Conservation (phyloP, 805 yeast species). For the Starmerella gropengiesseri region DNA sequence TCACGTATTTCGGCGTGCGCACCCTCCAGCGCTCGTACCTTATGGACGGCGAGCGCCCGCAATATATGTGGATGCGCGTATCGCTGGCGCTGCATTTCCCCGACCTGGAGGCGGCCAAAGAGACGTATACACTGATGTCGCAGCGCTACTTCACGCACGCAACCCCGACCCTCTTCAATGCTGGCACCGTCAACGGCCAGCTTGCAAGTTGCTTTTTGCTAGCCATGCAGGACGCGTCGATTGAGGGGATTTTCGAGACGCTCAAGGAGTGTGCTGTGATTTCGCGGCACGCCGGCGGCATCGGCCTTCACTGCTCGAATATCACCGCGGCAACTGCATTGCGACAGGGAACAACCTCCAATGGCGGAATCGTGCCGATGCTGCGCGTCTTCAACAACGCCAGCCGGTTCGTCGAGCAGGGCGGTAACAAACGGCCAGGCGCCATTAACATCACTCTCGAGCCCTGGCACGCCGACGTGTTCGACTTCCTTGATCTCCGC, state of each 20-base stretch:
- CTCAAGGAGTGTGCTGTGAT: conserved; percentile 76
- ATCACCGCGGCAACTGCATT: conserved; percentile 56
- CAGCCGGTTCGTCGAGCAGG: conserved; percentile 92
- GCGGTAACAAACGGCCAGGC: conserved; percentile 94
- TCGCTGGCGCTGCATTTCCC: conserved; percentile 68
- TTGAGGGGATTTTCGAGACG: conserved; percentile 85
- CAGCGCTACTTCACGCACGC: conserved; percentile 77
- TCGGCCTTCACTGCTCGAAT: conserved; percentile 80
- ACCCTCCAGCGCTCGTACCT: conserved; percentile 75
- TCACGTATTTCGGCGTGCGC: conserved; percentile 78
- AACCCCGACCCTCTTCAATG: conserved; percentile 84
- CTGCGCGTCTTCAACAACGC: conserved; percentile 84
- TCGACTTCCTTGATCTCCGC: conserved; percentile 68
- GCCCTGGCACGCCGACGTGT: conserved; percentile 91
- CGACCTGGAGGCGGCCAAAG: conserved; percentile 49
- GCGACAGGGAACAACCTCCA: conserved; percentile 44
- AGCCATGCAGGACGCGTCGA: conserved; percentile 83
- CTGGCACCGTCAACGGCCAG: conserved; percentile 56
- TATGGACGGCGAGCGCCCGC: conserved; percentile 71
- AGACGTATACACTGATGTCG: conserved; percentile 79
- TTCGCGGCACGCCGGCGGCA: conserved; percentile 88
- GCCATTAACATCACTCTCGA: conserved; percentile 86
- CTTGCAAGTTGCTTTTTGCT: conserved; percentile 83
- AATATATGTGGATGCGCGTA: conserved; percentile 75
- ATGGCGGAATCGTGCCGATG: conserved; percentile 89